Conservation (phyloP, 371 early-diverging fungal genomes). For the Paraphysoderma sedebokerense region DNA sequence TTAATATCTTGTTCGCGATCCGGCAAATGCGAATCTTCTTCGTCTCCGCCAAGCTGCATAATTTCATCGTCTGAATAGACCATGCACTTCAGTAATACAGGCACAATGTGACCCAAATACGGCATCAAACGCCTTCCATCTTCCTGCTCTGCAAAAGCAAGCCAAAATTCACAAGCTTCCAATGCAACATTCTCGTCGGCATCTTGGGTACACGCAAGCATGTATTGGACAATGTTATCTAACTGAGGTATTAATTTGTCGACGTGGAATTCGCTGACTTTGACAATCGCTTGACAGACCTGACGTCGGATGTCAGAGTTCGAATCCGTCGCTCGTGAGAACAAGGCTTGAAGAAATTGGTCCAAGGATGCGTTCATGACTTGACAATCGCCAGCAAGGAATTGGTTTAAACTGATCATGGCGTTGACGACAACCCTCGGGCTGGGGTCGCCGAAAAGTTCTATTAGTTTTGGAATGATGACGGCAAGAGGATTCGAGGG, state of each 20-base stretch:
- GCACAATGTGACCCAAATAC: conserved; percentile 61
- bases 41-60: conserved; percentile 49
- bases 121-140: conserved; percentile 58
- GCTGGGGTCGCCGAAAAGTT: conserved; percentile 55
- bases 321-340: conserved; percentile 58
- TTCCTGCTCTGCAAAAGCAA: conserved; percentile 80
- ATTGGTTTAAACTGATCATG: conserved; percentile 58
- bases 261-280: conserved; percentile 63
- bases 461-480: conserved; percentile 73
- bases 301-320: conserved; percentile 62
- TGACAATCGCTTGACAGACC: conserved; percentile 84
- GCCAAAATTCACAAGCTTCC: conserved; percentile 96
- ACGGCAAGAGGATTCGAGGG: conserved; percentile 54
- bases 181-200: conserved; percentile 67
- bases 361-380: conserved; percentile 51
- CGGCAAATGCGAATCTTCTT: conserved; percentile 67
- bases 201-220: conserved; percentile 72
- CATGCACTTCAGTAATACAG: conserved; percentile 82
- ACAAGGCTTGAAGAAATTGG: conserved; percentile 58
- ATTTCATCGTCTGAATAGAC: conserved; percentile 84
- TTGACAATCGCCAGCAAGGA: conserved; percentile 47
- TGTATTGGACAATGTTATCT: conserved; percentile 69
- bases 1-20: conserved; percentile 73
- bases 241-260: conserved; percentile 66
- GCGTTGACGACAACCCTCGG: conserved; percentile 53